A percentile compares a stretch with the other conserved stretches of the same genome.
Evolutionary conservation across 116 monocot species (phyloP).

Genomic region (Cymodocea nodosa): DNA sequence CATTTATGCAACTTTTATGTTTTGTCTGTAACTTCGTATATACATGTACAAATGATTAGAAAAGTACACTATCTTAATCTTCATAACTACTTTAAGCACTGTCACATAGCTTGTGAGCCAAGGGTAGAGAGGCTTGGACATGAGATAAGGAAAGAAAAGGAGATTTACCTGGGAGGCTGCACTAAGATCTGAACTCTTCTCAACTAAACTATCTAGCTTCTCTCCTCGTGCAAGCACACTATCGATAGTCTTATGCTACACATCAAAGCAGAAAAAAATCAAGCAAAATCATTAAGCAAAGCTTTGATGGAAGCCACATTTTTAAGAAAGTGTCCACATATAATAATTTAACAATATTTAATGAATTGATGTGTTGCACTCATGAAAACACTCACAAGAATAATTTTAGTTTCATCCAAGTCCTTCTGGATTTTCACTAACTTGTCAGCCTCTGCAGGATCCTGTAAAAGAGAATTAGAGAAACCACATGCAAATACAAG

Average conservation of each 20-base stretch:
- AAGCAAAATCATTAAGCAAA: background rate
- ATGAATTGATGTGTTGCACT: no score
- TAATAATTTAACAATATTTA: background rate
- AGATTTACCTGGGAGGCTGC: conserved; percentile 61
- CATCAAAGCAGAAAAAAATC: background rate
- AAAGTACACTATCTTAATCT: no score
- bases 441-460: conserved; percentile 95
- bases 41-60: no score
- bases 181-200: conserved; percentile 85
- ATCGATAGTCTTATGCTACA: conserved; percentile 87
- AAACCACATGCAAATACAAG: no score
- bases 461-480: conserved; percentile 22
- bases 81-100: no score
- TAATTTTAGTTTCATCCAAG: conserved; percentile 95
- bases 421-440: conserved; percentile 90
- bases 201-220: conserved; percentile 74
- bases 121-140: no score
- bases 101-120: no score
- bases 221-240: conserved; percentile 72
- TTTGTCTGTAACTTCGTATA: no score
- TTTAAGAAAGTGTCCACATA: no score
- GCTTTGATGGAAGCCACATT: no score
- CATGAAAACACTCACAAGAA: conserved; percentile 49
- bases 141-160: no score
- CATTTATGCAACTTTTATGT: no score